Base-by-base conservation (phyloP, 441 rosid species). In the Brassica balearica region DNA sequence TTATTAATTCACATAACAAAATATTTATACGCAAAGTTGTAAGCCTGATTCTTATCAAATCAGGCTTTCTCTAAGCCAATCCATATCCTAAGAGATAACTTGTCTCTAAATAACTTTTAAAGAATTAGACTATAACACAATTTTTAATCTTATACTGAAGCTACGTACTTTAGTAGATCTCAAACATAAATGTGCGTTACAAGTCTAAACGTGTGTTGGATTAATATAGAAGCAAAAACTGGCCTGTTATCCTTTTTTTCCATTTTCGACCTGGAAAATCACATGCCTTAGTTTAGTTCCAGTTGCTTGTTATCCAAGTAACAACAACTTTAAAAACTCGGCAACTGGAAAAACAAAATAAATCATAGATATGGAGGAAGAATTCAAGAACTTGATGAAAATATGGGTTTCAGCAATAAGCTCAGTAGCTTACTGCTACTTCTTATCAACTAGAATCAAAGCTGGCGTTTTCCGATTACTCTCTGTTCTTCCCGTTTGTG, bases 351-450 rank as follows among this genome's bases (percentile, higher is more conserved):
- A 14, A 14, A 7, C 34, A 17, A 29, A 62, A 17, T 3, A 10
- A 29, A 23, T 4, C 17, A 5, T n/a, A 6, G 65, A 25, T 4
- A 60, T 60, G 65, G 65, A 12, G 8, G 65, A 25, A 60, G 66
- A 62, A 68, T 38, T 79, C 55, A 68, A 72, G 65, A 84, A 11
- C 68, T 76, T 84, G 4, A 59, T 82, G 59, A 74, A 65, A 56
- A 77, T 82, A 73, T 82, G 88, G 86, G n/a, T 79, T 29, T 51
- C 70, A 36, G 66, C 73, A 19, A 9, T 85, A 5, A 25, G 69
- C 14, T 77, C 75, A 22, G 17, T 86, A 17, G 20, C 61, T 29
- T 83, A 58, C 71, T 36, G 80, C 73, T 77, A 79, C 27, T 83
- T 55, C 72, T 2, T 83, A 55, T 65, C 27, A 20, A 27, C 66